These are phyloP conservation scores for Gliomastix tumulicola DNA, from an alignment of 2,329 filamentous ascomycete genomes.

Conservation along the genomic window DNA sequence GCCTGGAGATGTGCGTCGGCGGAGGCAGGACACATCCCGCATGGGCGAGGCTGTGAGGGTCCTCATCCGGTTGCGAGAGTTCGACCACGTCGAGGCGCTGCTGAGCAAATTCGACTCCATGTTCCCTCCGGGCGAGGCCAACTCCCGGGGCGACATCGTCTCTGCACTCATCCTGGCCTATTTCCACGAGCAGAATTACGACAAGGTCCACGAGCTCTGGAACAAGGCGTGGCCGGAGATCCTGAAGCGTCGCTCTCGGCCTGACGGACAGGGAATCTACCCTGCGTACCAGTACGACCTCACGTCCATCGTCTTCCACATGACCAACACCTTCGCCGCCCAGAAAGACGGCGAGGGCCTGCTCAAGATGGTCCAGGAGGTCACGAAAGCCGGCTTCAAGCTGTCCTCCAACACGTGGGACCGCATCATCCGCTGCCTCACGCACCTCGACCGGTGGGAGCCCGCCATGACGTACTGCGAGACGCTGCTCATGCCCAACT, in stretches of 20 bases:
- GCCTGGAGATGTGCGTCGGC: slow-evolving; percentile 7
- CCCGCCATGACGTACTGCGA: slow-evolving; percentile 73
- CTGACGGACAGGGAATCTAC: slow-evolving; percentile 22
- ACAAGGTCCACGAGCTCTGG: slow-evolving; percentile 50
- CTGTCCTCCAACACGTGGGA: slow-evolving; percentile 80
- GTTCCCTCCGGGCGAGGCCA: slow-evolving; percentile 24
- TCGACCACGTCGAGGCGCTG: slow-evolving; percentile 49
- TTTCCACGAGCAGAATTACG: slow-evolving; percentile 47
- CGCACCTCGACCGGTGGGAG: slow-evolving; percentile 47
- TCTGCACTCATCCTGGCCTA: slow-evolving; percentile 63
- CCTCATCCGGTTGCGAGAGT: slow-evolving; percentile 29
- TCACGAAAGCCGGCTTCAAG: slow-evolving; percentile 61
- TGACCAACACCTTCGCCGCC: slow-evolving; percentile 36
- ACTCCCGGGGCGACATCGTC: slow-evolving; percentile 51
- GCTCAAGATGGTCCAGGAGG: slow-evolving; percentile 40
- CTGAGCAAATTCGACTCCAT: slow-evolving; percentile 44
- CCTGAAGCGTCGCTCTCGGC: slow-evolving; percentile 26
- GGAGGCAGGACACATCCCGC: slow-evolving; percentile 16
- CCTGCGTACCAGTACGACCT: slow-evolving; percentile 46
- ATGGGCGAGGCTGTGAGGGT: slow-evolving; percentile 24
- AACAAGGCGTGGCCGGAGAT: slow-evolving; percentile 14
- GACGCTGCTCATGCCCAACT: slow-evolving; percentile 67
- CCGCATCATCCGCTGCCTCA: slow-evolving; percentile 62
- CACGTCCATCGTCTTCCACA: slow-evolving; percentile 37
- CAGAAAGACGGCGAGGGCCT: slow-evolving; percentile 38